These are phyloP conservation scores for Solanum bulbocastanum DNA, from an alignment of 257 asterid species.

Conservation along the genomic window DNA sequence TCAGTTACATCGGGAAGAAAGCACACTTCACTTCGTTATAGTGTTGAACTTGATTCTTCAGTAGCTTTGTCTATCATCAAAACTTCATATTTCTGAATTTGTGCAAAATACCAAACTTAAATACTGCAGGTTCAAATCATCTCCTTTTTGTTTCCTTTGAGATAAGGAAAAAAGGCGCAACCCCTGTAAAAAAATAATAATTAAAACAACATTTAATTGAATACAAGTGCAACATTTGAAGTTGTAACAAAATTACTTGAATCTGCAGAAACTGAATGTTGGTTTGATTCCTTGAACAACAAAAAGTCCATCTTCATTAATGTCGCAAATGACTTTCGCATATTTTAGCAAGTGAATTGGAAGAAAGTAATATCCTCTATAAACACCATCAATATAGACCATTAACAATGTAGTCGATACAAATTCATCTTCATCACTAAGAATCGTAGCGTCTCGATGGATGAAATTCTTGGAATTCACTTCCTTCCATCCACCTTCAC, in stretches of 20 bases:
- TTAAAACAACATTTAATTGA: not conserved
- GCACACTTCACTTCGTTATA: no score
- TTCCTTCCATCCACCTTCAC: slow-evolving; percentile 7
- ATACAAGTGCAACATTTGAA: not conserved
- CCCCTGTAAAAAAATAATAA: not conserved
- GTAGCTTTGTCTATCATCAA: not conserved
- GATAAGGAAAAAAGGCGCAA: not conserved
- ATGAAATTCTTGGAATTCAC: not conserved
- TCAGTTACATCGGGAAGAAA: no score
- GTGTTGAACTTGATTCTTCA: not conserved
- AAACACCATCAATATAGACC: not conserved
- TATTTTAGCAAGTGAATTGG: not conserved
- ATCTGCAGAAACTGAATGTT: not conserved
- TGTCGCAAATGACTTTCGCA: slow-evolving; percentile 12
- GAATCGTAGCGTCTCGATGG: not conserved
- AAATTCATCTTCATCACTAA: not conserved
- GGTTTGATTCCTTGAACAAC: not conserved
- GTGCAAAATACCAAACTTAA: not conserved
- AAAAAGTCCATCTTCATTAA: not conserved
- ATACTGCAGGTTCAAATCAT: not conserved
- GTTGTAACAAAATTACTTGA: not conserved
- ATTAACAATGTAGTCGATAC: not conserved
- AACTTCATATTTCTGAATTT: not conserved
- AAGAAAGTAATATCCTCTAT: not conserved
- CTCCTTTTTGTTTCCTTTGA: not conserved